Evolutionary conservation across 2,329 filamentous ascomycete genomes (phyloP), one percentile per base, ranked within the genome.

Genomic region (Pestalotiopsis sp.): DNA sequence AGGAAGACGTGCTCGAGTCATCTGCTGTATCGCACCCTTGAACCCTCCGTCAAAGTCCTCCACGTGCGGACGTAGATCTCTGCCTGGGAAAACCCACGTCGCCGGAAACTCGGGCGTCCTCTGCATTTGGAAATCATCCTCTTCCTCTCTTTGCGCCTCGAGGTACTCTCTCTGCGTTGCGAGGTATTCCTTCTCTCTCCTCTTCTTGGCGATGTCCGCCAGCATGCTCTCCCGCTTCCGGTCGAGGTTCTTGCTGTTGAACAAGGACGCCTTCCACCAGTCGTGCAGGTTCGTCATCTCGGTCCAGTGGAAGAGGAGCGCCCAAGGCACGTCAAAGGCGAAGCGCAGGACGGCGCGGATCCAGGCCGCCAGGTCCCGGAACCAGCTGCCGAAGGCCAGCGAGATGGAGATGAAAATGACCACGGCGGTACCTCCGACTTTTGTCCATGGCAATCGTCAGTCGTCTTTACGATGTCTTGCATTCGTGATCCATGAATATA

Each of bases 341-440:
- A 62, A n/a, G 5, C 59, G 59, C n/a, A 62, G 17, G 17, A 41
- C 59, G 6, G n/a, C 59, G 17, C 36, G 27, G 4, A 62, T n/a
- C 59, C 59, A 62, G 2, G 59, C 20, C 14, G 23, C 7, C 57
- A 59, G 11, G 64, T 69, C 70, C 7, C 72, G 72, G n/a, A 72
- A 69, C 73, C 73, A 74, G 25, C 52, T 41, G 66, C 70, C 72
- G 64, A 74, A 74, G 14, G 73, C 66, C 2, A 76, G 68, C 13
- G 74, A 65, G 2, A 74, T 66, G 3, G 72, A 70, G 2, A 75
- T 20, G 39, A 69, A 27, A 27, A 73, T 72, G 17, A 74, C 70
- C 14, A 61, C 69, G 5, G 70, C 64, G 1, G 72, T 72, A 0
- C 75, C 66, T 5, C 66, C 66, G n/a, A 73, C 73, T 74, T 31